Conservation (phyloP, 805 yeast genomes). For the Zygosaccharomyces bailii region DNA sequence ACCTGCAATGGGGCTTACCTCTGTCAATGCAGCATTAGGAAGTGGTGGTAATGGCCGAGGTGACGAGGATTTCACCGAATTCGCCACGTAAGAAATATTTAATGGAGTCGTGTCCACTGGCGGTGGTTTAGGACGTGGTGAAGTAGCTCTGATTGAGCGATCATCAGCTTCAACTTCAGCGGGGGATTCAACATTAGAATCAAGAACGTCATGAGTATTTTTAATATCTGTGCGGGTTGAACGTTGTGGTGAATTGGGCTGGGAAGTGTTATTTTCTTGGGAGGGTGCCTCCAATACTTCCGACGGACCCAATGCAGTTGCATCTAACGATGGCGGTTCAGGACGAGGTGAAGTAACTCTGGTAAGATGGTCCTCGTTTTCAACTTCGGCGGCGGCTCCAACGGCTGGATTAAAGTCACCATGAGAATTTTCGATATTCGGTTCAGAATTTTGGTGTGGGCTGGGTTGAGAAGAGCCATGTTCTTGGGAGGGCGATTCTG, state of each 20-base stretch:
- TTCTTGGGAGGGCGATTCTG: not conserved
- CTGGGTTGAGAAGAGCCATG: not conserved
- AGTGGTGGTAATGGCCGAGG: not conserved
- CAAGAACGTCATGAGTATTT: no score
- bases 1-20: not conserved
- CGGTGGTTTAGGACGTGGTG: not conserved
- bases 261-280: not conserved
- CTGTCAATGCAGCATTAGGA: not conserved
- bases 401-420: not conserved
- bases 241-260: not conserved
- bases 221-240: no score
- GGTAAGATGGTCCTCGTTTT: not conserved
- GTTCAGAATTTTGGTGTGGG: not conserved
- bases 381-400: not conserved
- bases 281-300: not conserved
- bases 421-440: no score
- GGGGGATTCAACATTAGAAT: not conserved
- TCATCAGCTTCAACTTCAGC: not conserved
- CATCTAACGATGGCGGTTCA: not conserved
- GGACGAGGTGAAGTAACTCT: not conserved
- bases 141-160: not conserved
- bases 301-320: no score
- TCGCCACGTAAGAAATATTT: not conserved
- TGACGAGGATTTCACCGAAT: not conserved
- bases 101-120: not conserved